phyloP scores from a whole-genome alignment of 2,329 filamentous ascomycete genomes.

The Colletotrichum filicis region DNA sequence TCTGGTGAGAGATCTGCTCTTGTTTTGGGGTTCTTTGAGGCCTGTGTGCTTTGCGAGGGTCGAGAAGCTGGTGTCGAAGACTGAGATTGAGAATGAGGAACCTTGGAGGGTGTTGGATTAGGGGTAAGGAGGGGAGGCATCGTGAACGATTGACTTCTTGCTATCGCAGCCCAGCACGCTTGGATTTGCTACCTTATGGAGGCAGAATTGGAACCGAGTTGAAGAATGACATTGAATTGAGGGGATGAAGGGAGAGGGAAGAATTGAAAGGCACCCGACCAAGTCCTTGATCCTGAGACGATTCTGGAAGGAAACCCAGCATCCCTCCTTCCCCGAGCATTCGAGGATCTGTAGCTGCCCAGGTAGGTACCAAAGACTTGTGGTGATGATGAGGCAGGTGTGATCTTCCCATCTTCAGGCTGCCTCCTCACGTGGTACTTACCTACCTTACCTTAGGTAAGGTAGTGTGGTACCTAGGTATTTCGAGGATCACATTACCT shows the following conservation, averaged over 20 bases:
- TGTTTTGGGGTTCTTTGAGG: not conserved
- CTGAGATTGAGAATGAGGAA: not conserved
- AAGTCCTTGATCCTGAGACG: not conserved
- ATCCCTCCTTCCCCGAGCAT: not conserved
- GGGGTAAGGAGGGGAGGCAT: not conserved
- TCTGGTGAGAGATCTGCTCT: constrained; percentile 6
- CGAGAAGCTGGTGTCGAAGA: not conserved
- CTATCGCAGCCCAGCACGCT: not conserved
- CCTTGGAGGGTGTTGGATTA: not conserved
- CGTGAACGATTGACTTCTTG: not conserved
- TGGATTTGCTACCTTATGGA: not conserved
- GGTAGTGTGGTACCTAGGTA: no score
- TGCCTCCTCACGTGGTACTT: not conserved
- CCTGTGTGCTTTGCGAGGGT: not conserved
- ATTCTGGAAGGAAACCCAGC: not conserved
- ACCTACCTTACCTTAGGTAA: no score
- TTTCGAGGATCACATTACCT: no score
- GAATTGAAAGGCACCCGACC: not conserved
- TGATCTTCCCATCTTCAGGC: not conserved
- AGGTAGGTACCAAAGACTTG: not conserved
- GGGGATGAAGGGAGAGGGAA: not conserved
- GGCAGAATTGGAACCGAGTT: not conserved
- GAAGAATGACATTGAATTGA: not conserved
- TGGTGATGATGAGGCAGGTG: not conserved
- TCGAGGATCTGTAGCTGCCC: not conserved